phyloP scores from a whole-genome alignment of 2,329 filamentous ascomycete species.

The Davidsoniella australis region DNA sequence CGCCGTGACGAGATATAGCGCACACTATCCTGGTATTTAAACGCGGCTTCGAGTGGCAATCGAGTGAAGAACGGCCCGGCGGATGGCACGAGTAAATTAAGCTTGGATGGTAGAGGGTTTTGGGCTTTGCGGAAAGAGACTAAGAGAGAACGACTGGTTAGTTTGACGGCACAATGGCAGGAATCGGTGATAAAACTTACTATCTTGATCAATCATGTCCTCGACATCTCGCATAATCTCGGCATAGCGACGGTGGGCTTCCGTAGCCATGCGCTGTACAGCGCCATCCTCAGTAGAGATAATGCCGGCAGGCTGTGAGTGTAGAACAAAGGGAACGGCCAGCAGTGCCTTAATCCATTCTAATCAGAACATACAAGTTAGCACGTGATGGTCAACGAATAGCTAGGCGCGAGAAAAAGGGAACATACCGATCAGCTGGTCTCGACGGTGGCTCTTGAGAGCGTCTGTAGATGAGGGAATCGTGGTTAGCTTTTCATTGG shows the following conservation, averaged over 20 bases:
- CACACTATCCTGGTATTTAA: slow-evolving; percentile 72
- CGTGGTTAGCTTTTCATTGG: slow-evolving; percentile 6
- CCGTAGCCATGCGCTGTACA: slow-evolving; percentile 55
- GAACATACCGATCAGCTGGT: slow-evolving; percentile 62
- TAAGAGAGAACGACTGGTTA: slow-evolving; percentile 19
- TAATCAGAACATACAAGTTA: slow-evolving; percentile 16
- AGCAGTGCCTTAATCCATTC: slow-evolving; percentile 96
- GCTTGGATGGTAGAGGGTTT: slow-evolving; percentile 60
- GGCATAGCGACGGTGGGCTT: slow-evolving; percentile 74
- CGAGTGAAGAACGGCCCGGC: slow-evolving; percentile 90
- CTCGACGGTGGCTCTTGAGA: slow-evolving; percentile 69
- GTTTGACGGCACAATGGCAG: not conserved
- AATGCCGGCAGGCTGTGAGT: slow-evolving; percentile 81
- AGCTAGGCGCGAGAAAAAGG: slow-evolving; percentile 4
- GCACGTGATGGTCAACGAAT: not conserved
- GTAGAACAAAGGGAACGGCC: slow-evolving; percentile 88
- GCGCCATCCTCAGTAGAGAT: slow-evolving; percentile 52
- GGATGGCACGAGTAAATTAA: slow-evolving; percentile 78
- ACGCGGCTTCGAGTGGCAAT: slow-evolving; percentile 72
- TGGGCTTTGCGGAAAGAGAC: slow-evolving; percentile 53
- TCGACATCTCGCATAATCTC: slow-evolving; percentile 95
- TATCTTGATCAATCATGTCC: slow-evolving; percentile 79
- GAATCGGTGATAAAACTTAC: slow-evolving; percentile 26
- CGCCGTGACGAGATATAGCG: slow-evolving; percentile 78
- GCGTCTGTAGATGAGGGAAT: slow-evolving; percentile 29